Conservation (phyloP, 2,329 filamentous ascomycete genomes). For the Clonostachys solani region DNA sequence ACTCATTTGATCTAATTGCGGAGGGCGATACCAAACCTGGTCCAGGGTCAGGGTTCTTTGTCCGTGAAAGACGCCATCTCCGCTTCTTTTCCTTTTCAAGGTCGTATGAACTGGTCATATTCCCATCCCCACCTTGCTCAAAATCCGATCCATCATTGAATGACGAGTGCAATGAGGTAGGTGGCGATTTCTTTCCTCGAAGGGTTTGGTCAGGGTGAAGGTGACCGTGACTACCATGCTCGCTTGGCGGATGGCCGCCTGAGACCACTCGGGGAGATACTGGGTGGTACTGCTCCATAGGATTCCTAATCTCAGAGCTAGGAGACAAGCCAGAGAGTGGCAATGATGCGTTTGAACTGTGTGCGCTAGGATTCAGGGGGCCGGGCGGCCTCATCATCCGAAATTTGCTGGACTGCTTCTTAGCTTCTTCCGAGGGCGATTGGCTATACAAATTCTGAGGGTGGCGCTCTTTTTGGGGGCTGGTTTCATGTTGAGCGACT, state of each 20-base stretch:
- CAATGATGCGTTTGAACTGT: constrained; percentile 82
- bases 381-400: constrained; percentile 79
- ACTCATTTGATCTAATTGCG: constrained; percentile 55
- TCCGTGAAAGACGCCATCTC: constrained; percentile 69
- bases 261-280: constrained; percentile 23
- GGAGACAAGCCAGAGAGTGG: constrained; percentile 30
- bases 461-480: constrained; percentile 62
- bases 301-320: constrained; percentile 36
- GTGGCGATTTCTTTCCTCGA: constrained; percentile 67
- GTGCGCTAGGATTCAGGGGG: constrained; percentile 78
- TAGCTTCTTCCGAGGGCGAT: constrained; percentile 58
- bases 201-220: constrained; percentile 44
- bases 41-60: constrained; percentile 50
- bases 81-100: constrained; percentile 65
- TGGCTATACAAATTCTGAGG: constrained; percentile 68
- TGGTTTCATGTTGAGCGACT: constrained; percentile 19
- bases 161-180: constrained; percentile 71
- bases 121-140: constrained; percentile 49
- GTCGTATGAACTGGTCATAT: constrained; percentile 22
- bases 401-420: constrained; percentile 81
- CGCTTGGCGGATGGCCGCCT: constrained; percentile 7
- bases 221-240: constrained; percentile 34
- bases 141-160: constrained; percentile 82
- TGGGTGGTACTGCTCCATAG: constrained; percentile 33
- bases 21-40: constrained; percentile 34